phyloP scores from a whole-genome alignment of 1,284 basidiomycete species.

The Apiotrichum akiyoshidainum region DNA sequence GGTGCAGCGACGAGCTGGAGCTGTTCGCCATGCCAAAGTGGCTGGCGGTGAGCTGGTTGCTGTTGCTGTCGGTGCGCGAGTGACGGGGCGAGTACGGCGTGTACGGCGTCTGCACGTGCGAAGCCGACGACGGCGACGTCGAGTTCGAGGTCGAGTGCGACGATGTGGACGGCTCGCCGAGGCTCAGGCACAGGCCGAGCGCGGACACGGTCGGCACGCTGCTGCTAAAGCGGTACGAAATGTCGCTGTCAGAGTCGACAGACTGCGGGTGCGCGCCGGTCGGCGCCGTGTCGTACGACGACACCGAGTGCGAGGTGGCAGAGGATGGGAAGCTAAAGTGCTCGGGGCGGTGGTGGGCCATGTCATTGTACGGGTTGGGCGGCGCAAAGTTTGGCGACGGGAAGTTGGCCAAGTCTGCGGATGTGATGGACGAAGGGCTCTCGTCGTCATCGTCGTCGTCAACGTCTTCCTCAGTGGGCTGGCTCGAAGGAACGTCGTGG shows the following conservation, averaged over 20 bases:
- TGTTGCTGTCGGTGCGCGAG: neutral
- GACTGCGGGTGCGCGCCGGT: neutral
- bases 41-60: neutral
- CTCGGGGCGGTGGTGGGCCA: neutral
- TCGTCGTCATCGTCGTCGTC: neutral
- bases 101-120: neutral
- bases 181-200: conserved; percentile 5
- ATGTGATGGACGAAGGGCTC: neutral
- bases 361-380: neutral
- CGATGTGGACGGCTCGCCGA: neutral
- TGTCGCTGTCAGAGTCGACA: neutral
- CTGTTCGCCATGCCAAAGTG: too few relatives aligned
- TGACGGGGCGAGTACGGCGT: neutral
- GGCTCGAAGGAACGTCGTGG: neutral
- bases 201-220: neutral
- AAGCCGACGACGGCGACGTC: neutral
- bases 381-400: neutral
- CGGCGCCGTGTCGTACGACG: neutral
- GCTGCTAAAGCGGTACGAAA: neutral
- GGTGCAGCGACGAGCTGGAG: neutral
- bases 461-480: neutral
- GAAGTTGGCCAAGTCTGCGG: neutral
- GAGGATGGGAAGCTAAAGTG: conserved; percentile 11
- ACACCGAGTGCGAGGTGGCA: conserved; percentile 1
- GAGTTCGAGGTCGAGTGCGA: neutral